A percentile compares a stretch with the other conserved stretches of the same genome.
phyloP scores from a whole-genome alignment of 2,329 filamentous ascomycete genomes.

The Colletotrichum tofieldiae region DNA sequence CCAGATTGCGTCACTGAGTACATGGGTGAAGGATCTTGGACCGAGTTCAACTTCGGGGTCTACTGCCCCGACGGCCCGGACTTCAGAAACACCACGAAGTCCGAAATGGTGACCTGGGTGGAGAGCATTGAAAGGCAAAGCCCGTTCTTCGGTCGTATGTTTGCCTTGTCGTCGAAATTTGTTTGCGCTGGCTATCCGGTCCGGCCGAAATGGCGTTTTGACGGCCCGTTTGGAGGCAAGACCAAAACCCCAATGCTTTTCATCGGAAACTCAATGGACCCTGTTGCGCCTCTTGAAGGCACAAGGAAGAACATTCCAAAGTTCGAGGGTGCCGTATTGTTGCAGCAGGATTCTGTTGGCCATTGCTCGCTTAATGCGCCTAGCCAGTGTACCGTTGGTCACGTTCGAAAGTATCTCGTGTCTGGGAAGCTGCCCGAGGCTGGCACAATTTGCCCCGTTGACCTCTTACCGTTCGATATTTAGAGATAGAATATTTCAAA shows the following conservation, averaged over 20 bases:
- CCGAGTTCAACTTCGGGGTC: conserved; percentile 44
- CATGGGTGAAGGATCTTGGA: conserved; percentile 14
- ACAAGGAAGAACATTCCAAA: background rate
- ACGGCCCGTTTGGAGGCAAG: conserved; percentile 49
- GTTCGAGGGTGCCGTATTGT: conserved; percentile 12
- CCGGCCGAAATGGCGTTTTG: conserved; percentile 58
- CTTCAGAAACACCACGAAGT: conserved; percentile 43
- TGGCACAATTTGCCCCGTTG: background rate
- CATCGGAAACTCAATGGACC: conserved; percentile 22
- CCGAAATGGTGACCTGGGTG: conserved; percentile 51
- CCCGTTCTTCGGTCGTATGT: conserved; percentile 1
- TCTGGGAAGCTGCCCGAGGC: conserved; percentile 6
- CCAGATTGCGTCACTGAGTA: conserved; percentile 14
- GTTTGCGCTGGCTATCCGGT: conserved; percentile 57
- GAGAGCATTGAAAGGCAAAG: conserved; percentile 44
- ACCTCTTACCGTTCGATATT: background rate
- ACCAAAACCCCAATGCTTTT: conserved; percentile 18
- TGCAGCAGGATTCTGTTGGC: conserved; percentile 19
- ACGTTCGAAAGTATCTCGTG: conserved; percentile 12
- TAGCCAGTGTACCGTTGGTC: conserved; percentile 7
- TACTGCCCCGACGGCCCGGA: conserved; percentile 55
- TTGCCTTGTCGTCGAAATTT: conserved; percentile 43
- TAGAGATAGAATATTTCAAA: accelerated
- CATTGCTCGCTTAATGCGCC: background rate
- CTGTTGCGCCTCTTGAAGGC: conserved; percentile 10